A percentile compares a stretch with the other conserved stretches of the same genome.
These are phyloP conservation scores for Hymenoscyphus salicellus DNA, from an alignment of 2,329 filamentous ascomycete genomes.

Conservation along the genomic window DNA sequence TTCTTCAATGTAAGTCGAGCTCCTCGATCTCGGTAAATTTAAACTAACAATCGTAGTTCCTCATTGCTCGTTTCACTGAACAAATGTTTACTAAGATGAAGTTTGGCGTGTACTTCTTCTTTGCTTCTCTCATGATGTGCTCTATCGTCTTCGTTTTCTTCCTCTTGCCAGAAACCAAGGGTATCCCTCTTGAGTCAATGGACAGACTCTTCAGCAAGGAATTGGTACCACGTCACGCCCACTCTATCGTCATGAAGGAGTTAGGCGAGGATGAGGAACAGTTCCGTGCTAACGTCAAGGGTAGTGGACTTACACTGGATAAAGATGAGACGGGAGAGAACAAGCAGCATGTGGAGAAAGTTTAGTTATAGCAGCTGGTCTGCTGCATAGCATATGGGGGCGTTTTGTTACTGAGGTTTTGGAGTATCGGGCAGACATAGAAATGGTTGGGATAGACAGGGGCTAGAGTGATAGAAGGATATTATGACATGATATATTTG, in stretches of 20 bases:
- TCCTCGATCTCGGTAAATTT: conserved; percentile 34
- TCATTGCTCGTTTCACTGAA: conserved; percentile 50
- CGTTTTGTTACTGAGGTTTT: not conserved
- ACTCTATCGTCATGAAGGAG: conserved; percentile 29
- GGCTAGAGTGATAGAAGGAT: not conserved
- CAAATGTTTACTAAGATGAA: conserved; percentile 27
- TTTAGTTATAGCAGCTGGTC: conserved; percentile 12
- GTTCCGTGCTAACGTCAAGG: conserved; percentile 28
- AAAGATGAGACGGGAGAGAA: conserved; percentile 27
- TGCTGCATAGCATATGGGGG: not conserved
- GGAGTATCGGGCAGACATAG: not conserved
- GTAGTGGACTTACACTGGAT: conserved; percentile 22
- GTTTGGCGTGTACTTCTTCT: conserved; percentile 29
- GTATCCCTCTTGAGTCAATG: conserved; percentile 61
- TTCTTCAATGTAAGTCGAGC: conserved; percentile 45
- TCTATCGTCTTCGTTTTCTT: conserved; percentile 42
- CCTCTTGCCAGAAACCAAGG: conserved; percentile 67
- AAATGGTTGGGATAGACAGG: not conserved
- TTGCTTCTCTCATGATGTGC: conserved; percentile 21
- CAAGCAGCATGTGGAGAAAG: conserved; percentile 25
- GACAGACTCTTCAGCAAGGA: conserved; percentile 40
- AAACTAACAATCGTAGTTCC: conserved; percentile 71
- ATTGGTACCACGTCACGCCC: conserved; percentile 22
- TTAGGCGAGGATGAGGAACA: conserved; percentile 26
- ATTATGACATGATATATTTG: not conserved